A percentile compares a stretch with the other conserved stretches of the same genome.
Conservation (phyloP, 176 grass and related monocot genomes). For the Metroxylon sagu region DNA sequence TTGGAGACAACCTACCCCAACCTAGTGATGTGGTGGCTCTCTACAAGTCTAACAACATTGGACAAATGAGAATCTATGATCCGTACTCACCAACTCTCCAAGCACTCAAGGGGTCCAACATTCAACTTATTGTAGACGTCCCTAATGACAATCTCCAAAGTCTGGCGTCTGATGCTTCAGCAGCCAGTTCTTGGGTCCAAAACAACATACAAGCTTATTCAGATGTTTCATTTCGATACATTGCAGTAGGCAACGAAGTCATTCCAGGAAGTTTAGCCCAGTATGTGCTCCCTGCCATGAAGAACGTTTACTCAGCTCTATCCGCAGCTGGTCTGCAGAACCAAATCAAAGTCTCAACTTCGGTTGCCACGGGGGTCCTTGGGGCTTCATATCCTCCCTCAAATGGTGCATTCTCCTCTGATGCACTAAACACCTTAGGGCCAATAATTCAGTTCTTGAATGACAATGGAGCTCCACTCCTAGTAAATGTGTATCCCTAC, state of each 20-base stretch:
- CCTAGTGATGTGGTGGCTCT: neutral
- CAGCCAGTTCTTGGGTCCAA: neutral
- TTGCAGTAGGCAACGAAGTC: constrained; percentile 3
- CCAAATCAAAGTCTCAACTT: constrained; percentile 1
- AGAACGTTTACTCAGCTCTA: neutral
- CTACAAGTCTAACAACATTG: neutral
- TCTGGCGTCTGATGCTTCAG: neutral
- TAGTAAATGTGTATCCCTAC: constrained; percentile 6
- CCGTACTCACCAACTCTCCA: neutral
- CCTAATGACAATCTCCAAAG: neutral
- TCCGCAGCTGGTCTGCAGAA: neutral
- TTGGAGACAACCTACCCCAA: neutral
- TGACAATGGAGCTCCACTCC: neutral
- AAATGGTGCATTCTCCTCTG: neutral
- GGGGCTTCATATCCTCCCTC: neutral
- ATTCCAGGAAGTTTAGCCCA: neutral
- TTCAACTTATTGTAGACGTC: neutral
- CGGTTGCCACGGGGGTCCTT: neutral
- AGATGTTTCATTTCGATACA: neutral
- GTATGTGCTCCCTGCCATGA: constrained; percentile 4
- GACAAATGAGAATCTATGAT: neutral
- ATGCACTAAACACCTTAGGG: neutral
- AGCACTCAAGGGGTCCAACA: neutral
- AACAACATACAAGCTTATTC: neutral
- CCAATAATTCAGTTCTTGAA: neutral